Evolutionary conservation across 2,329 filamentous ascomycete genomes (phyloP).

Genomic region (Diplodia mutila): DNA sequence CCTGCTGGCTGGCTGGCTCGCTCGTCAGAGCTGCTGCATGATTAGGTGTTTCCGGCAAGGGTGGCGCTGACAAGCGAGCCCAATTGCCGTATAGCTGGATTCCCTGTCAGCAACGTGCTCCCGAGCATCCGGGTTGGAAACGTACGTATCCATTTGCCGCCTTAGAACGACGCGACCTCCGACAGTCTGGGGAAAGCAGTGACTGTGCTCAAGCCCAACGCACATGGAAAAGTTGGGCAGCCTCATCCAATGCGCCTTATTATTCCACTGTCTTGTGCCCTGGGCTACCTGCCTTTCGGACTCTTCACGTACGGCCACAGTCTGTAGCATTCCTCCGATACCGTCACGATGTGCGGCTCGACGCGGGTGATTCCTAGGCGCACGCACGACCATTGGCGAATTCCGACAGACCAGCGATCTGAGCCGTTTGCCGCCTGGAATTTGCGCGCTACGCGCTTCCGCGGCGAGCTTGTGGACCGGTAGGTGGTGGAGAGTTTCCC

Average conservation of each 20-base stretch:
- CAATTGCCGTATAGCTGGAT: not conserved
- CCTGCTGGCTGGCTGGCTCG: constrained; percentile 10
- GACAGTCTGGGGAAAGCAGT: not conserved
- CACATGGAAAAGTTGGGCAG: not conserved
- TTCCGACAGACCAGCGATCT: constrained; percentile 15
- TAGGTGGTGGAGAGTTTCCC: constrained; percentile 17
- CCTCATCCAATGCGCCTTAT: not conserved
- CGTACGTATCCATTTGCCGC: not conserved
- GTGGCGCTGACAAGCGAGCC: constrained; percentile 4
- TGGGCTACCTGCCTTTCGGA: not conserved
- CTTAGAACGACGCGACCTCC: not conserved
- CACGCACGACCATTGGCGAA: constrained; percentile 24
- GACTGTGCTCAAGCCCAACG: not conserved
- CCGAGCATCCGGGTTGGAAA: constrained; percentile 2
- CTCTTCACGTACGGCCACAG: not conserved
- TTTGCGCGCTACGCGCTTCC: constrained; percentile 17
- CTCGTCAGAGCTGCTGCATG: constrained; percentile 19
- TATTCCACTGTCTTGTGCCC: not conserved
- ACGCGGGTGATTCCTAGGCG: constrained; percentile 23
- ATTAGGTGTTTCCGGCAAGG: constrained; percentile 13
- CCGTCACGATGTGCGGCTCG: constrained; percentile 23
- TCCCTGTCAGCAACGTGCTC: constrained; percentile 2
- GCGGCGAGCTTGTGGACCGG: constrained; percentile 6
- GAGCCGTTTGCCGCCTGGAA: constrained; percentile 9
- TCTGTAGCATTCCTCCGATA: constrained; percentile 15